These are phyloP conservation scores for Monoraphidium neglectum DNA, from an alignment of 139 green algal genomes.

Conservation along the genomic window DNA sequence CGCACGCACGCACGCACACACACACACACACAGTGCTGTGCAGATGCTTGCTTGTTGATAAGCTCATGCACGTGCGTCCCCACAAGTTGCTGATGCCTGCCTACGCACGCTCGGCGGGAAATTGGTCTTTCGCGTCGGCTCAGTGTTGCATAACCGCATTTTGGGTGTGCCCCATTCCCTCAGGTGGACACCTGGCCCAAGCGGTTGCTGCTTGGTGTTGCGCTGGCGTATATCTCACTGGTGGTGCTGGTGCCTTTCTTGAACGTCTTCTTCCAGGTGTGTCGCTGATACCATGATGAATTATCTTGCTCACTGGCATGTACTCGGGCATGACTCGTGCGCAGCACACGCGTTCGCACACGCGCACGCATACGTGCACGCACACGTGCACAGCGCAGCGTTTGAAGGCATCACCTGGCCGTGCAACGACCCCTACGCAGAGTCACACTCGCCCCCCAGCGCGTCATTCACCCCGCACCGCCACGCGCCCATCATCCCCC, in stretches of 20 bases:
- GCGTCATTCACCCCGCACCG: too few relatives aligned
- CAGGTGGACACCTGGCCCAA: constrained; percentile 49
- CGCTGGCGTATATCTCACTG: constrained; percentile 65
- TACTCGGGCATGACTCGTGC: too few relatives aligned
- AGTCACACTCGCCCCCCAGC: too few relatives aligned
- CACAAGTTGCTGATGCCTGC: background rate
- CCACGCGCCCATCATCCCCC: too few relatives aligned
- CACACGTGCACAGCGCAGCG: too few relatives aligned
- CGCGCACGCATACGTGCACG: too few relatives aligned
- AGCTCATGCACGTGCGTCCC: background rate
- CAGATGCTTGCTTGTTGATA: background rate
- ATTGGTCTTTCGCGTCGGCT: background rate
- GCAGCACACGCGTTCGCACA: too few relatives aligned
- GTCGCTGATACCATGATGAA: background rate
- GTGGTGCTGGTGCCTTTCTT: constrained; percentile 78
- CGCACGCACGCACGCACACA: background rate
- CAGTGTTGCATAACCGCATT: background rate
- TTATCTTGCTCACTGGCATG: too few relatives aligned
- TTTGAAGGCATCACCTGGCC: too few relatives aligned
- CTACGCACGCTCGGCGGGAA: background rate
- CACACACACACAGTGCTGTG: background rate
- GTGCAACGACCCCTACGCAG: too few relatives aligned
- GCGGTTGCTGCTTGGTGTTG: constrained; percentile 52
- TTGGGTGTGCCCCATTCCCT: background rate
- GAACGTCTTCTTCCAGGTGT: constrained; percentile 84